phyloP scores from a whole-genome alignment of 306 rosid genomes.

The Echinosophora koreensis region DNA sequence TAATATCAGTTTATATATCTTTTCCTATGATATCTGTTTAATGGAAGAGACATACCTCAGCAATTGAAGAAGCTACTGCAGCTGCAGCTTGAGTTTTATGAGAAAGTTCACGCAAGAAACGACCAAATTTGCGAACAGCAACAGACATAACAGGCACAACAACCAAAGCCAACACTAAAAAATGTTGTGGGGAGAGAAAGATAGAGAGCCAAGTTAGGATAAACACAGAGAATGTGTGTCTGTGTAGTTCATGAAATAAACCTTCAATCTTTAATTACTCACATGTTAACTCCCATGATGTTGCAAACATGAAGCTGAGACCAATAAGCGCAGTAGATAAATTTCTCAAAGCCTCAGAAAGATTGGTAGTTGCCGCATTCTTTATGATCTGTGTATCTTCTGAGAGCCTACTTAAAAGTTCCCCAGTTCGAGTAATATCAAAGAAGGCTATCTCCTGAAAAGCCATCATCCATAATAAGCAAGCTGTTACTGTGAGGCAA shows the following conservation, averaged over 20 bases:
- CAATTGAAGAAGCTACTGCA: slow-evolving; percentile 81
- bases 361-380: slow-evolving; percentile 91
- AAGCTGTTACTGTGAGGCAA: slow-evolving; percentile 24
- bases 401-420: slow-evolving; percentile 85
- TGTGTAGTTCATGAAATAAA: slow-evolving; percentile 21
- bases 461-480: slow-evolving; percentile 35
- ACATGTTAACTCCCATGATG: slow-evolving; percentile 86
- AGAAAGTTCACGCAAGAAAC: slow-evolving; percentile 82
- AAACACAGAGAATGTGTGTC: slow-evolving; percentile 11
- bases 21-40: not conserved
- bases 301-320: slow-evolving; percentile 75
- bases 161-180: slow-evolving; percentile 73
- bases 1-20: slow-evolving; percentile 33
- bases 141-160: slow-evolving; percentile 82
- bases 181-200: slow-evolving; percentile 10
- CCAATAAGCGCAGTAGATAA: slow-evolving; percentile 76
- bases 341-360: slow-evolving; percentile 81
- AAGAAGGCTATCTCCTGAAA: slow-evolving; percentile 88
- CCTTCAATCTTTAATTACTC: slow-evolving; percentile 48
- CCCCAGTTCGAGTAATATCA: slow-evolving; percentile 86
- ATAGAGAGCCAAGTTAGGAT: slow-evolving; percentile 38
- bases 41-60: slow-evolving; percentile 62
- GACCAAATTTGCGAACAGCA: slow-evolving; percentile 82
- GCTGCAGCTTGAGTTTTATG: slow-evolving; percentile 91
- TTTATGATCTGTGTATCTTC: slow-evolving; percentile 89